These are phyloP conservation scores for Naegleria lovaniensis DNA, from an alignment of 208 protist species.

Conservation along the genomic window DNA sequence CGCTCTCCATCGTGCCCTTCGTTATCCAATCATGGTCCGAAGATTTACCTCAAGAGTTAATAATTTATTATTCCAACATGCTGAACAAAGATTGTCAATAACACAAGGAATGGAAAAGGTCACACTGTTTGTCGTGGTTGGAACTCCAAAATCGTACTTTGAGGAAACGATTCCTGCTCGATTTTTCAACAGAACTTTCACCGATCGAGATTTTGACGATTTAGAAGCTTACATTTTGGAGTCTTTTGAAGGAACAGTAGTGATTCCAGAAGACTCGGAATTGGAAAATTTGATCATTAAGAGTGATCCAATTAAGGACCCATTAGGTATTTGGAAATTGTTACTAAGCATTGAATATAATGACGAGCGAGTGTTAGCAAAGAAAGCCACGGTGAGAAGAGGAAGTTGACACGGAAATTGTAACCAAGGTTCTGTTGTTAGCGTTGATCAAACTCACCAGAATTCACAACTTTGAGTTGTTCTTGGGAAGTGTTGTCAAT, in stretches of 20 bases:
- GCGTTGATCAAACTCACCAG: neutral
- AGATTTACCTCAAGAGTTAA: slow-evolving; percentile 14
- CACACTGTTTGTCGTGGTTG: neutral
- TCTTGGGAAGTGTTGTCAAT: neutral
- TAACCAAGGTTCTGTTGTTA: neutral
- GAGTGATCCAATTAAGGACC: neutral
- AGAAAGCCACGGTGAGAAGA: neutral
- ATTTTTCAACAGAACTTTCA: neutral
- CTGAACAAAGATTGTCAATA: neutral
- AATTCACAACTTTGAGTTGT: neutral
- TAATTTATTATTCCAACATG: neutral
- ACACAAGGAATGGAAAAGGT: neutral
- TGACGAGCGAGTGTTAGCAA: neutral
- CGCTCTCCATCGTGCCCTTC: neutral
- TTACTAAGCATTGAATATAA: neutral
- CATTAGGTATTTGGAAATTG: slow-evolving; percentile 10
- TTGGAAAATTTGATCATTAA: neutral
- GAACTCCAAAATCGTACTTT: neutral
- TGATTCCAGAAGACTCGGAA: slow-evolving; percentile 7
- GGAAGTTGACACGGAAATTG: neutral
- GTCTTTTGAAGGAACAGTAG: neutral
- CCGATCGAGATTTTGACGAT: neutral
- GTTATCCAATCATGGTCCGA: neutral
- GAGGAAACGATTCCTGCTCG: neutral
- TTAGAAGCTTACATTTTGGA: neutral